Conservation (phyloP, 495 filamentous ascomycete genomes). For the Xylaria acuta region DNA sequence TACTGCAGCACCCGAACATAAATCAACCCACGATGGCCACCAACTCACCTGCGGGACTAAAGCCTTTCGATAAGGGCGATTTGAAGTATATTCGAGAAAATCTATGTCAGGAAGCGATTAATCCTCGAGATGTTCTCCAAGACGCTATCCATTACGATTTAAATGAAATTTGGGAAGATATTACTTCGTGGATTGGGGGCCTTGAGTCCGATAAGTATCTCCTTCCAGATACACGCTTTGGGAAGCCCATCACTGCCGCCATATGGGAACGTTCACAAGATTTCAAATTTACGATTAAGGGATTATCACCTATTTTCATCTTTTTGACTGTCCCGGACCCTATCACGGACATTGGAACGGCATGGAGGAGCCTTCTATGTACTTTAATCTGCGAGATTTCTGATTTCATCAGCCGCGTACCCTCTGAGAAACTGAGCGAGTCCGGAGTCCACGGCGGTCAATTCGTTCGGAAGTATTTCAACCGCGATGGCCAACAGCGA, state of each 20-base stretch:
- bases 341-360: not conserved
- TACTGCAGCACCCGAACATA: not conserved
- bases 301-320: not conserved
- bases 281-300: not conserved
- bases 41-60: too few species aligned
- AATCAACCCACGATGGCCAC: not conserved
- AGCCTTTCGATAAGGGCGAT: not conserved
- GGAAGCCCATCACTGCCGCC: too few species aligned
- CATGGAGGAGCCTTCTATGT: conserved; percentile 1
- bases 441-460: not conserved
- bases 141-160: too few species aligned
- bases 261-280: not conserved
- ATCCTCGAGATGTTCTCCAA: not conserved
- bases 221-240: not conserved
- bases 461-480: not conserved
- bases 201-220: too few species aligned
- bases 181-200: not conserved
- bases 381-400: not conserved
- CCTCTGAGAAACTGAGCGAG: not conserved
- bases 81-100: not conserved
- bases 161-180: not conserved
- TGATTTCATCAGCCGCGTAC: not conserved
- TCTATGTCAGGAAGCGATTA: not conserved
- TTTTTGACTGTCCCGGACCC: not conserved
- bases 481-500: not conserved